Evolutionary conservation across 345 rosid species (phyloP), one percentile per base, ranked within the genome.

Genomic region (Gossypium rotundifolium): DNA sequence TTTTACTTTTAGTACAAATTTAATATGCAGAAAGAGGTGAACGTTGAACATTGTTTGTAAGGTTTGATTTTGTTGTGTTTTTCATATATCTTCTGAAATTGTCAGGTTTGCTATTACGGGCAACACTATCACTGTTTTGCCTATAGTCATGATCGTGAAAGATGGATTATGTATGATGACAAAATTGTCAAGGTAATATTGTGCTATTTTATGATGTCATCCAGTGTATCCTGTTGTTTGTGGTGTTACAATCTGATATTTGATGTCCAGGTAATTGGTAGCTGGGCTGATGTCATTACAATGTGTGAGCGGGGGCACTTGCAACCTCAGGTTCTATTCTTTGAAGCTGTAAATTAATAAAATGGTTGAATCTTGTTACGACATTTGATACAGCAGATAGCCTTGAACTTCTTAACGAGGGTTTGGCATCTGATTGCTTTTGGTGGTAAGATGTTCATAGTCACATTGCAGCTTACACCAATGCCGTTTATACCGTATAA

Each of bases 51-150:
- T n/a, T 54, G 49, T 42, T 49, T 48, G 13, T 14, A 11, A n/a
- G 29, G 20, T 52, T 38, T 75, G 66, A 42, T 52, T 49, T 74
- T 23, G 51, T 60, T 29, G 3, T 20, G 12, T 8, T 73, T 74
- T 49, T 23, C 57, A 23, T 76, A 54, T 55, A 75, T 0, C 45
- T 76, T 82, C 22, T 77, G 72, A 76, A 79, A 77, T 70, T 73
- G 65, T 69, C 76, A 95, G 99, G 99, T 95, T 78, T 95, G 99
- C 85, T 95, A 95, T 79, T 93, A 93, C 60, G 99, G 99, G 74
- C 99, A 91, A 75, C 99, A 95, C 82, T 95, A 95, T 84, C 94
- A 95, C 82, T 95, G 98, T 83, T 95, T 95, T 65, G 96, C 98
- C 70, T 89, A 93, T 78, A 89, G 90, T 82, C 91, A 80, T 70